Percentiles rank a stretch among this genome's conserved stretches.
phyloP scores from a whole-genome alignment of 2,329 filamentous ascomycete species.

The Pseudogymnoascus sp. region DNA sequence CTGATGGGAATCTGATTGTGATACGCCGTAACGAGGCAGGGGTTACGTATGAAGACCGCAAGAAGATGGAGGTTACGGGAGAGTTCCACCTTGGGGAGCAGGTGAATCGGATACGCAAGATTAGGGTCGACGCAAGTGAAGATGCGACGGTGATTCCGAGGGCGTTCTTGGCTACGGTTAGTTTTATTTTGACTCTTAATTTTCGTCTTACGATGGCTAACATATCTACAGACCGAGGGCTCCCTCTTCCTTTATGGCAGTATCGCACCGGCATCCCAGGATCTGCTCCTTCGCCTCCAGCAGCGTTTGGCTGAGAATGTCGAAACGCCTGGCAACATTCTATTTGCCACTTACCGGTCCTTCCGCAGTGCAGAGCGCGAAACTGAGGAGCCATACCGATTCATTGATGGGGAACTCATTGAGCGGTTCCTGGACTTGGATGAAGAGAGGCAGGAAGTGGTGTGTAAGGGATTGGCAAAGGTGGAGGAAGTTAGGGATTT shows the following conservation, averaged over 20 bases:
- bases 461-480: slow-evolving; percentile 48
- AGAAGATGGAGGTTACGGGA: slow-evolving; percentile 62
- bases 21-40: slow-evolving; percentile 65
- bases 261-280: slow-evolving; percentile 63
- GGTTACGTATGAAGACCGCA: slow-evolving; percentile 65
- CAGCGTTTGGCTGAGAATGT: slow-evolving; percentile 58
- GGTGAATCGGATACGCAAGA: slow-evolving; percentile 76
- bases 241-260: slow-evolving; percentile 83
- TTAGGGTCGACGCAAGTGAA: slow-evolving; percentile 57
- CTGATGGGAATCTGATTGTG: slow-evolving; percentile 79
- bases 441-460: slow-evolving; percentile 45
- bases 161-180: slow-evolving; percentile 83
- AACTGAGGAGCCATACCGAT: slow-evolving; percentile 69
- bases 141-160: slow-evolving; percentile 65
- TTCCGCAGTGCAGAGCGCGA: slow-evolving; percentile 67
- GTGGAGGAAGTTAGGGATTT: slow-evolving; percentile 54
- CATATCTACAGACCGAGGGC: slow-evolving; percentile 64
- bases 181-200: slow-evolving; percentile 25
- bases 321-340: slow-evolving; percentile 60
- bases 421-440: slow-evolving; percentile 72
- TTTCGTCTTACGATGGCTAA: slow-evolving; percentile 16
- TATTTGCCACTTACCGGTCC: slow-evolving; percentile 73
- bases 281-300: slow-evolving; percentile 78
- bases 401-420: slow-evolving; percentile 86
- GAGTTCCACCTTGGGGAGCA: slow-evolving; percentile 87